Conservation (phyloP, 306 rosid species). For the Trifolium subterraneum region DNA sequence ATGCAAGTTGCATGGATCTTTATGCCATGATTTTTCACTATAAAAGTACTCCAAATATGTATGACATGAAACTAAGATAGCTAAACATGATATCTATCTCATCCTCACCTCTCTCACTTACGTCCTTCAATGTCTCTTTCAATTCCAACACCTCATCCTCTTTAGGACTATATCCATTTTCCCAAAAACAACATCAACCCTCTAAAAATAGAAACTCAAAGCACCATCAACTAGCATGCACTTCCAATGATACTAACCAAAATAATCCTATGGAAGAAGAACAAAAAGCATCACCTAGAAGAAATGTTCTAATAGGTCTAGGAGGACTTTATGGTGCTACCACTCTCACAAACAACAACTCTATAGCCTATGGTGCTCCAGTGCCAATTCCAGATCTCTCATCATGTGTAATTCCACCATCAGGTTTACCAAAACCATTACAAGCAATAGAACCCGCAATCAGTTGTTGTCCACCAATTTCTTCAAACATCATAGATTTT, state of each 20-base stretch:
- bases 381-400: constrained; percentile 55
- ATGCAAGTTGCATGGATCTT: too few species aligned
- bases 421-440: too few species aligned
- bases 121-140: constrained; percentile 1
- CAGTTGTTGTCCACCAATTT: constrained; percentile 73
- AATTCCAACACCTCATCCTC: too few species aligned
- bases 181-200: not conserved
- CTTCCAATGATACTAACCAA: constrained; percentile 7
- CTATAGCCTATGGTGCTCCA: constrained; percentile 61
- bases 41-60: not conserved
- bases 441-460: too few species aligned
- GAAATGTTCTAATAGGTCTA: constrained; percentile 41
- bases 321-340: constrained; percentile 58
- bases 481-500: constrained; percentile 58
- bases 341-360: constrained; percentile 35
- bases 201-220: constrained; percentile 32
- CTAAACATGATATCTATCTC: not conserved
- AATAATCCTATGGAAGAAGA: not conserved
- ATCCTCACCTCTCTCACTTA: too few species aligned
- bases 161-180: too few species aligned
- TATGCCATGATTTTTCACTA: too few species aligned
- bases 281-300: constrained; percentile 32
- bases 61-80: not conserved
- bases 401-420: constrained; percentile 50
- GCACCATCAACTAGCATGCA: constrained; percentile 34